Percentiles rank a stretch among this genome's conserved stretches.
Conservation (phyloP, 2,329 filamentous ascomycete genomes). For the Paramyrothecium sp. region DNA sequence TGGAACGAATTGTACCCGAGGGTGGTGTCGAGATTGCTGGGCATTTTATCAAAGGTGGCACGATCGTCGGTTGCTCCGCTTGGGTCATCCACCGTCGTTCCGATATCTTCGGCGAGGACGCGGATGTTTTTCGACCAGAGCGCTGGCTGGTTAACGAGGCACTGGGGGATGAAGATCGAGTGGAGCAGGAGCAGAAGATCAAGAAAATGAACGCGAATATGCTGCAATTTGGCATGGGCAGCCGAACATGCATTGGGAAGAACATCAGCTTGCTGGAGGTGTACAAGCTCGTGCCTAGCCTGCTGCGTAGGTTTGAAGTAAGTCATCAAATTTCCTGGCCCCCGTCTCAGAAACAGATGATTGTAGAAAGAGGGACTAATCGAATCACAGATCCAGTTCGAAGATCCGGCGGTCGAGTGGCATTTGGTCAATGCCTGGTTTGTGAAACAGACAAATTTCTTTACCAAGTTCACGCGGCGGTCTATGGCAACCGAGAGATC, state of each 20-base stretch:
- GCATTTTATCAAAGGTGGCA: constrained; percentile 63
- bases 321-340: too few species aligned
- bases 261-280: constrained; percentile 44
- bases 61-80: constrained; percentile 71
- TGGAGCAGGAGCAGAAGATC: constrained; percentile 30
- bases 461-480: constrained; percentile 35
- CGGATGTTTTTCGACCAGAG: constrained; percentile 66
- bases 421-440: constrained; percentile 62
- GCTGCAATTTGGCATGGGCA: constrained; percentile 51
- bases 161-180: constrained; percentile 34
- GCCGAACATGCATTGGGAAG: constrained; percentile 40
- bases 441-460: constrained; percentile 58
- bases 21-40: constrained; percentile 64
- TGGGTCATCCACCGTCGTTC: constrained; percentile 71
- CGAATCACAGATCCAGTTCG: constrained; percentile 48
- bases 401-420: constrained; percentile 56
- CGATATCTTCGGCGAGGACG: constrained; percentile 67
- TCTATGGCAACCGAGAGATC: not conserved
- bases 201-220: constrained; percentile 24
- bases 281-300: constrained; percentile 2
- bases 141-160: constrained; percentile 55
- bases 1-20: constrained; percentile 71
- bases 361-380: too few species aligned
- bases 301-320: not conserved
- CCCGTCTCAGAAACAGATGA: too few species aligned